Conservation (phyloP, 345 rosid species). For the Microcos paniculata region DNA sequence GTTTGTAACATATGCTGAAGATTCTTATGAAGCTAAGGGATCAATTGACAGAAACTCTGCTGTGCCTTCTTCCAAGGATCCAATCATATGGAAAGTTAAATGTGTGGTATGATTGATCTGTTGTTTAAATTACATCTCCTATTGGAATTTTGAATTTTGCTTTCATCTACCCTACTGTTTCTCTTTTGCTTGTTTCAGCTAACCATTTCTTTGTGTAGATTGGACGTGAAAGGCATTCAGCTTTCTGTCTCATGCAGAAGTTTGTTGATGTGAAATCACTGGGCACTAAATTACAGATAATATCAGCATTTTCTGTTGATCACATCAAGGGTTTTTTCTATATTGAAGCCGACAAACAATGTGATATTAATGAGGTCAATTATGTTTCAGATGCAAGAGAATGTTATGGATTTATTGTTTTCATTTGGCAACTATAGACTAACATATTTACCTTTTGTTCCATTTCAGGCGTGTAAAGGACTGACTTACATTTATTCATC, state of each 20-base stretch:
- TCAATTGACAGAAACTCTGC: constrained; percentile 52
- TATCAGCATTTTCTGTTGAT: constrained; percentile 75
- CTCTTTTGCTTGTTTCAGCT: constrained; percentile 1
- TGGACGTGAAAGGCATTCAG: constrained; percentile 79
- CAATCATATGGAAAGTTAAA: constrained; percentile 87
- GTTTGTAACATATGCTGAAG: constrained; percentile 55
- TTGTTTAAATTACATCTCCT: background rate
- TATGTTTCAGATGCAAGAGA: background rate
- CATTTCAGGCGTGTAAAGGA: constrained; percentile 71
- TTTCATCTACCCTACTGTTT: background rate
- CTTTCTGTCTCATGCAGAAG: constrained; percentile 93
- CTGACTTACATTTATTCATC: constrained; percentile 63
- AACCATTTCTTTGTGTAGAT: constrained; percentile 45
- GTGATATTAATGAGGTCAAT: constrained; percentile 72
- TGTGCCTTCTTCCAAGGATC: constrained; percentile 53
- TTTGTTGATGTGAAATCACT: constrained; percentile 70
- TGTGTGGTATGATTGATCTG: constrained; percentile 57
- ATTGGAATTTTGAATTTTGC: background rate
- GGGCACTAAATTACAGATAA: constrained; percentile 55
- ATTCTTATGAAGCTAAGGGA: constrained; percentile 51
- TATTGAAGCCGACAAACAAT: constrained; percentile 75
- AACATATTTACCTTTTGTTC: constrained; percentile 9
- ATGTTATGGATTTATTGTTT: background rate
- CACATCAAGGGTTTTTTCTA: constrained; percentile 77
- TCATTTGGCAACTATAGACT: background rate